These are phyloP conservation scores for Podaxis sp. DNA, from an alignment of 768 basidiomycete species.

Conservation along the genomic window DNA sequence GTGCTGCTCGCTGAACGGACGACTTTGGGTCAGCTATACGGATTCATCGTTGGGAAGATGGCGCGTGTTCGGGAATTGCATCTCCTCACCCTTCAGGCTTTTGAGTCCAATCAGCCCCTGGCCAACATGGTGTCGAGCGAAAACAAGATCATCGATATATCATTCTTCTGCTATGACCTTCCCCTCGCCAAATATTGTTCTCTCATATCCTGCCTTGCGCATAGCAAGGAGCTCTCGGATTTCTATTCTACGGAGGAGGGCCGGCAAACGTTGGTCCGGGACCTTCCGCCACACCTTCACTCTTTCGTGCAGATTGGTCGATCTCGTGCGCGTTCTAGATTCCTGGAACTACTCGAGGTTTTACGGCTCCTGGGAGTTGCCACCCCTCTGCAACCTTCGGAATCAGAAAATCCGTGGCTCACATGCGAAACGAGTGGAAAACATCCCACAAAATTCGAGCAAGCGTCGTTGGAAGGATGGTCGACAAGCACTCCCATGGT, in stretches of 20 bases:
- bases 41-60: constrained; percentile 68
- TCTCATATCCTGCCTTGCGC: constrained; percentile 54
- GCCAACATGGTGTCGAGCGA: constrained; percentile 49
- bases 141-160: constrained; percentile 56
- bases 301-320: constrained; percentile 56
- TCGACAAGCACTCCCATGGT: constrained; percentile 39
- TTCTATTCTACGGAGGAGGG: constrained; percentile 52
- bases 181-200: constrained; percentile 66
- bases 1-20: constrained; percentile 68
- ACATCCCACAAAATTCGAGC: constrained; percentile 47
- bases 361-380: constrained; percentile 59
- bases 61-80: constrained; percentile 67
- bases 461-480: constrained; percentile 43
- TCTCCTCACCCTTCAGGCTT: constrained; percentile 46
- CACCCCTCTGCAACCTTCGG: constrained; percentile 53
- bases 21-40: constrained; percentile 72
- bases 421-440: constrained; percentile 42
- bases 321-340: constrained; percentile 54
- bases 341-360: constrained; percentile 62
- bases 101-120: constrained; percentile 41
- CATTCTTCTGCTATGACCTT: constrained; percentile 63
- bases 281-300: constrained; percentile 52
- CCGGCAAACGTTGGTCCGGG: constrained; percentile 45
- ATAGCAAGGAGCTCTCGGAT: constrained; percentile 56
- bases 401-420: constrained; percentile 41